Percentiles rank a stretch among this genome's conserved stretches.
phyloP scores from a whole-genome alignment of 2,329 filamentous ascomycete genomes.

The Phialemoniopsis sp. region DNA sequence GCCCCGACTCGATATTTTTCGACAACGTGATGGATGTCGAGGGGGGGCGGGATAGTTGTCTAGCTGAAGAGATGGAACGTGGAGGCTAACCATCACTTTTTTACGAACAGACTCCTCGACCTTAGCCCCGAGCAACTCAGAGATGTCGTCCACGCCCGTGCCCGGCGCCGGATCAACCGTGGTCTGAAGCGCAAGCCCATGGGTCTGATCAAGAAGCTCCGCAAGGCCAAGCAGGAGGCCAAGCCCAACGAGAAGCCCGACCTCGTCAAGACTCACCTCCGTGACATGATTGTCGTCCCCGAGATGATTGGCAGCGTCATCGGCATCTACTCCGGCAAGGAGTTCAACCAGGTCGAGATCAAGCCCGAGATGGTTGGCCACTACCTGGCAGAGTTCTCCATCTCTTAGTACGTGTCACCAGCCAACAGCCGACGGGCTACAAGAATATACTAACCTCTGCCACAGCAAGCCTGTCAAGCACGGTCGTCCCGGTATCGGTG shows the following conservation, averaged over 20 bases:
- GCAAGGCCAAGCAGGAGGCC: constrained; percentile 98
- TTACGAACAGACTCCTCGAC: constrained; percentile 78
- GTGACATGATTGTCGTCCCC: constrained; percentile 99
- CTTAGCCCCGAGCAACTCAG: constrained; percentile 98
- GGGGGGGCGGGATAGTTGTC: no score
- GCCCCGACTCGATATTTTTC: no score
- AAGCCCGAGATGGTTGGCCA: constrained; percentile 99
- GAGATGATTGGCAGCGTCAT: constrained; percentile 99
- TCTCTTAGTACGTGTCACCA: constrained; percentile 82
- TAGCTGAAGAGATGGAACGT: neutral
- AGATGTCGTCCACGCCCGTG: constrained; percentile 98
- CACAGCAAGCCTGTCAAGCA: constrained; percentile 98
- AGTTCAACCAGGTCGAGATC: constrained; percentile 99
- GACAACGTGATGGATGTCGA: no score
- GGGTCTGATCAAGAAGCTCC: constrained; percentile 99
- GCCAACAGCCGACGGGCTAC: no score
- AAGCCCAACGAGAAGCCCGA: constrained; percentile 99
- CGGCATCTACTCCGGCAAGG: constrained; percentile 99
- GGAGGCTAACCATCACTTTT: neutral
- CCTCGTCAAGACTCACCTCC: constrained; percentile 98
- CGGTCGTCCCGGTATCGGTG: constrained; percentile 99
- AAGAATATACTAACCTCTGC: constrained; percentile 43
- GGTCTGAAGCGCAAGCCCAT: constrained; percentile 99
- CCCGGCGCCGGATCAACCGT: constrained; percentile 98
- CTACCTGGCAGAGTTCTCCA: constrained; percentile 99